Conservation (phyloP, 768 basidiomycete species). For the Rhodotorula taiwanensis region DNA sequence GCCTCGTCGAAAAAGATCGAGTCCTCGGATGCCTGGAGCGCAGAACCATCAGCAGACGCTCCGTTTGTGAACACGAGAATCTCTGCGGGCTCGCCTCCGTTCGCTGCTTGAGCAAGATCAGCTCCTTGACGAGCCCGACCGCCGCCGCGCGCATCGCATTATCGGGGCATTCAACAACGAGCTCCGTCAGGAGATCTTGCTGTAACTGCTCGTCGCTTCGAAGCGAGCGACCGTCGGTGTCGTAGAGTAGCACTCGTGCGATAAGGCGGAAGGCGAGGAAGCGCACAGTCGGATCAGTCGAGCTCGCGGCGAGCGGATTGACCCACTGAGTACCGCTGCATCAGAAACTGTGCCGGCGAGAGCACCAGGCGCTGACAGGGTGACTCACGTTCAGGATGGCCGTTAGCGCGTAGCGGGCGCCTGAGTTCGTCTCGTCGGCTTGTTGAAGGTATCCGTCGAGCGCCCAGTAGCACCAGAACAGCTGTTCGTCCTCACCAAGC, state of each 20-base stretch:
- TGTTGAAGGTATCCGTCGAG: not conserved
- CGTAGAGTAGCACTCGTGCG: not conserved
- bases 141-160: not conserved
- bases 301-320: slow-evolving; percentile 7
- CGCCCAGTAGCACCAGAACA: not conserved
- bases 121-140: slow-evolving; percentile 10
- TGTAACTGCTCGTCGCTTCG: not conserved
- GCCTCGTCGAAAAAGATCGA: not conserved
- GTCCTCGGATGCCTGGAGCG: not conserved
- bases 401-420: too few relatives aligned
- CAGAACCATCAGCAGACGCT: too few relatives aligned
- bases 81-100: not conserved
- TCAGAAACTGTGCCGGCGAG: too few relatives aligned
- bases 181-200: not conserved
- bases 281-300: not conserved
- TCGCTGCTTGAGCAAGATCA: not conserved
- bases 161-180: not conserved
- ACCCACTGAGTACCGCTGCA: slow-evolving; percentile 4
- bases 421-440: not conserved
- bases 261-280: slow-evolving; percentile 14
- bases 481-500: not conserved
- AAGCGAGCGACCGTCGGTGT: not conserved
- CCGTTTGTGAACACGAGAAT: too few relatives aligned
- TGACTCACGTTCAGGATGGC: too few relatives aligned
- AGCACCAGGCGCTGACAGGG: too few relatives aligned